A percentile compares a stretch with the other conserved stretches of the same genome.
Evolutionary conservation across 2,329 filamentous ascomycete genomes (phyloP).

Genomic region (Beauveria sp.): DNA sequence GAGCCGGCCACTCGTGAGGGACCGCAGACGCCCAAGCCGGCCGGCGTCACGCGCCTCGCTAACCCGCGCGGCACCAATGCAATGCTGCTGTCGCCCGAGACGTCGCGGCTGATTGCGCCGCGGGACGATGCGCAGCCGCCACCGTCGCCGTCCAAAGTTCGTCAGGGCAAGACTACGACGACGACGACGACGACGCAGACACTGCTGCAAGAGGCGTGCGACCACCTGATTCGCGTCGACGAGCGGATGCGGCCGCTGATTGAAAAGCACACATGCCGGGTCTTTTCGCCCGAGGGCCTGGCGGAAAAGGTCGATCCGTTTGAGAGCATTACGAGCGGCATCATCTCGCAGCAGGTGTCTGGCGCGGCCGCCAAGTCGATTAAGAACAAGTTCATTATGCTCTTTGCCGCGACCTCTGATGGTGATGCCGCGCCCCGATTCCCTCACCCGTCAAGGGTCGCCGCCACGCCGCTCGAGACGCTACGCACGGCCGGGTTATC

Average conservation of each 20-base stretch:
- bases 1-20: conserved; percentile 18
- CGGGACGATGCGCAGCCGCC: conserved; percentile 32
- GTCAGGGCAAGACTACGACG: conserved; percentile 12
- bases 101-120: conserved; percentile 53
- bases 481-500: conserved; percentile 84
- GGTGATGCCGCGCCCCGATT: conserved; percentile 39
- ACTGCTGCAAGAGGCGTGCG: conserved; percentile 67
- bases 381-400: conserved; percentile 70
- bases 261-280: conserved; percentile 63
- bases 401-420: conserved; percentile 46
- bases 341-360: conserved; percentile 95
- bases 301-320: conserved; percentile 85
- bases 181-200: conserved; percentile 55
- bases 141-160: conserved; percentile 38
- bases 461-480: conserved; percentile 50
- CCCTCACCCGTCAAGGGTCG: conserved; percentile 69
- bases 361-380: conserved; percentile 87
- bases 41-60: conserved; percentile 47
- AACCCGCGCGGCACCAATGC: conserved; percentile 61
- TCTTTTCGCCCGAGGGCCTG: conserved; percentile 78
- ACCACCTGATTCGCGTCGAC: conserved; percentile 67
- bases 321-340: conserved; percentile 71
- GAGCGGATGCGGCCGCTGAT: conserved; percentile 64
- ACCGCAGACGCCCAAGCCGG: conserved; percentile 31
- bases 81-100: conserved; percentile 62